Evolutionary conservation across 2,329 filamentous ascomycete species (phyloP), one percentile per base, ranked within the genome.

Genomic region (Penicillium decumbens): DNA sequence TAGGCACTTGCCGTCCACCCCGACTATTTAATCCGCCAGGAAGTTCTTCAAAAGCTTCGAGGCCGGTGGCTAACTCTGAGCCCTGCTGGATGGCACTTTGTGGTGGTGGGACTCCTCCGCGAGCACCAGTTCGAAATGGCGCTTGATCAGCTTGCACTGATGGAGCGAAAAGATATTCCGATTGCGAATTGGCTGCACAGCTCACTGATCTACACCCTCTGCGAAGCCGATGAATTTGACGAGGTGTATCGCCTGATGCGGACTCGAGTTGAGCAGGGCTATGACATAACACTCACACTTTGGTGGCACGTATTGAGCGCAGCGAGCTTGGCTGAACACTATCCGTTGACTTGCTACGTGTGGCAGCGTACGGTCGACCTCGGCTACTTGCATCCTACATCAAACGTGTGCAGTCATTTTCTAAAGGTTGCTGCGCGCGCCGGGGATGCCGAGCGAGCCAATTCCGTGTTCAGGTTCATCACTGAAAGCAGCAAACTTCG

Each of bases 41-140:
- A 84, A 30, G 77, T 95, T 3, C 73, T 96, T 33, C 73, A 81
- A 47, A 83, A 85, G 48, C 61, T 77, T 41, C 81, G 82, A 61
- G 77, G 82, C 48, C 78, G 82, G 55, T 95, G 89, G 87, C 78
- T 87, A 45, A 72, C 75, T 7, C 72, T 88, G 7, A 81, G 77
- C 37, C 79, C 77, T 9, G 75, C 78, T 6, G 85, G 83, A 7
- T 80, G 80, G 64, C 81, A 87, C 59, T 82, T 80, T 63, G 76
- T 95, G 18, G 79, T 86, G 1, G 72, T 89, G 8, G 89, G 89
- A 0, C 72, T 95, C 51, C 75, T 97, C 30, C 80, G 90, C 18
- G 91, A 96, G 60, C 81, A 83, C 0, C 86, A 95, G 61, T 84
- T 89, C 54, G 93, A 97, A 71, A 74, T 91, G 55, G 91, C 89